phyloP scores from a whole-genome alignment of 176 grass and related monocot genomes.

The Avena atlantica region DNA sequence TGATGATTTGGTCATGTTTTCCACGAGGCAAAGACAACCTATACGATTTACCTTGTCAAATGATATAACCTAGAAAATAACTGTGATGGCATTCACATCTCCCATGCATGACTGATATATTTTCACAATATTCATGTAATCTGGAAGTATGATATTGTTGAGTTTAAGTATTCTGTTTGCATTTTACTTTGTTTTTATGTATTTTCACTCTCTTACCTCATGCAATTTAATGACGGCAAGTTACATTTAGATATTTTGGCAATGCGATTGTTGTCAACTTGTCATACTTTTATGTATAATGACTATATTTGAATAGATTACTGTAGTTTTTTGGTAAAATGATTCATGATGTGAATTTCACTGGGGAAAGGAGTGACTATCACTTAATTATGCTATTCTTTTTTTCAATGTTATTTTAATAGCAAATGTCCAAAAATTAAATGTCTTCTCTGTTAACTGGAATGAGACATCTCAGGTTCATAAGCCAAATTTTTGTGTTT shows the following conservation, averaged over 20 bases:
- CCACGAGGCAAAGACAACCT: not conserved
- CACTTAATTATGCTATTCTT: not conserved
- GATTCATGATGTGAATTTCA: not conserved
- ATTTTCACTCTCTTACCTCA: not conserved
- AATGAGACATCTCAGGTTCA: not conserved
- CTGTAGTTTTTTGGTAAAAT: not conserved
- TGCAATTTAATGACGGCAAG: not conserved
- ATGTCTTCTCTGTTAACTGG: not conserved
- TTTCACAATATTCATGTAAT: not conserved
- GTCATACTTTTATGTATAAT: not conserved
- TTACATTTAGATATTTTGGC: not conserved
- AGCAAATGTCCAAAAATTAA: not conserved
- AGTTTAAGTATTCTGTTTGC: not conserved
- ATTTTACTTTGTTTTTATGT: not conserved
- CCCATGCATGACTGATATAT: not conserved
- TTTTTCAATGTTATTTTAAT: not conserved
- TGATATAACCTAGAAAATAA: not conserved
- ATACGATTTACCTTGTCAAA: not conserved
- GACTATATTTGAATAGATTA: not conserved
- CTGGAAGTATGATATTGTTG: not conserved
- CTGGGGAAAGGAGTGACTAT: not conserved
- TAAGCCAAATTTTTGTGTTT: not conserved
- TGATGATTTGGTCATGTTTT: not conserved
- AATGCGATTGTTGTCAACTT: not conserved
- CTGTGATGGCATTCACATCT: not conserved